Evolutionary conservation across 331 rosid genomes (phyloP), one percentile per base, ranked within the genome.

Genomic region (Erythrophleum ivorense): DNA sequence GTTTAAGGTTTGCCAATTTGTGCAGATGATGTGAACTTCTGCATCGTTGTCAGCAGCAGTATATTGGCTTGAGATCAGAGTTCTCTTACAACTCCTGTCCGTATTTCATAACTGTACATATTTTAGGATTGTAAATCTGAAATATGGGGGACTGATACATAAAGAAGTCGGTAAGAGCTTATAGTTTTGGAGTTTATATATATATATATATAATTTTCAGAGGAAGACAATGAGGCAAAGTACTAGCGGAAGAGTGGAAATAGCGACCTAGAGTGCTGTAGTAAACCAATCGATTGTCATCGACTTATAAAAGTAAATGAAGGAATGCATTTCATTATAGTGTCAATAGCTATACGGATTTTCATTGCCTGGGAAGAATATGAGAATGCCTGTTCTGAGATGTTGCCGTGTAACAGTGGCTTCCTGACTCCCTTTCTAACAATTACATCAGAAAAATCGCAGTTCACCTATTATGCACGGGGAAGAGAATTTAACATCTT

Each of bases 101-200:
- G 45, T 83, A 76, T 75, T 81, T 72, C 49, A 65, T 81, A 76
- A 82, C 19, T 89, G 94, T 91, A 89, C 75, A 94, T 94, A 90
- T 81, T 49, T 80, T 87, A 88, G 82, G 87, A 69, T 81, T 87
- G 91, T 83, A 81, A 75, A 90, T 89, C 80, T 80, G 81, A 82
- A 78, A 73, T 76, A 78, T 84, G 82, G 59, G 73, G 84, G 84
- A 60, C 75, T 75, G 72, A 63, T 75, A 13, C 76, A 33, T 67
- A 84, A 71, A 79, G 83, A 86, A 86, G 65, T 88, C 86, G 73
- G 59, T 34, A 59, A 77, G 86, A 88, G 84, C 43, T 69, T 79
- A 57, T 70, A 80, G 62, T 69, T 73, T 72, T 52, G 71, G 48
- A 9, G 48, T 41, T 21, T 54, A 24, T 24, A 24, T 24, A 24